Percentiles rank a stretch among this genome's conserved stretches.
Conservation (phyloP, 2,329 filamentous ascomycete genomes). For the Fusarium sacchari region DNA sequence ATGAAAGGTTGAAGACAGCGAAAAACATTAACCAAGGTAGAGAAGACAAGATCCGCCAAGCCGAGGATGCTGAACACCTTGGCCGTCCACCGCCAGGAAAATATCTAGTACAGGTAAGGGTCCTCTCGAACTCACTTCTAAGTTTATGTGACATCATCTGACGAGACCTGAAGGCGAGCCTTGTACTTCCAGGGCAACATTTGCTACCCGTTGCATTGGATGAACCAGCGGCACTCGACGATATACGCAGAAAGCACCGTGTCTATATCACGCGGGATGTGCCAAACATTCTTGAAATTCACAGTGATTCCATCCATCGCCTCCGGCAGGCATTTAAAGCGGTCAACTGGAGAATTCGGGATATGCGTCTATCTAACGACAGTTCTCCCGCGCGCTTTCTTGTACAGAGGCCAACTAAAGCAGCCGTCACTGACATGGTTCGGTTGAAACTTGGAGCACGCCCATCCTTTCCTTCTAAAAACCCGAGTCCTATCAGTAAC, state of each 20-base stretch:
- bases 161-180: slow-evolving; percentile 17
- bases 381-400: slow-evolving; percentile 41
- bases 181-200: slow-evolving; percentile 46
- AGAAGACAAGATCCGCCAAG: slow-evolving; percentile 26
- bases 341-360: slow-evolving; percentile 47
- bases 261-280: slow-evolving; percentile 47
- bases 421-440: slow-evolving; percentile 25
- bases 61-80: slow-evolving; percentile 37
- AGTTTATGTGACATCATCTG: neutral
- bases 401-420: slow-evolving; percentile 40
- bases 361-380: slow-evolving; percentile 46
- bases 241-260: slow-evolving; percentile 42
- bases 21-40: slow-evolving; percentile 37
- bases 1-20: slow-evolving; percentile 23
- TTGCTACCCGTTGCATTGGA: slow-evolving; percentile 43
- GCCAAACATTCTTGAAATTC: slow-evolving; percentile 43
- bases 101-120: slow-evolving; percentile 41
- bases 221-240: slow-evolving; percentile 38
- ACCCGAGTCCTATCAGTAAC: neutral
- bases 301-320: slow-evolving; percentile 32
- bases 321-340: slow-evolving; percentile 44
- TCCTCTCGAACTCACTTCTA: neutral
- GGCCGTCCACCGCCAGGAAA: slow-evolving; percentile 37
- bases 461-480: slow-evolving; percentile 28
- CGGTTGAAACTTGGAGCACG: slow-evolving; percentile 39